Percentiles rank a stretch among this genome's conserved stretches.
phyloP scores from a whole-genome alignment of 805 yeast species.

The Saccharomyces mikatae region DNA sequence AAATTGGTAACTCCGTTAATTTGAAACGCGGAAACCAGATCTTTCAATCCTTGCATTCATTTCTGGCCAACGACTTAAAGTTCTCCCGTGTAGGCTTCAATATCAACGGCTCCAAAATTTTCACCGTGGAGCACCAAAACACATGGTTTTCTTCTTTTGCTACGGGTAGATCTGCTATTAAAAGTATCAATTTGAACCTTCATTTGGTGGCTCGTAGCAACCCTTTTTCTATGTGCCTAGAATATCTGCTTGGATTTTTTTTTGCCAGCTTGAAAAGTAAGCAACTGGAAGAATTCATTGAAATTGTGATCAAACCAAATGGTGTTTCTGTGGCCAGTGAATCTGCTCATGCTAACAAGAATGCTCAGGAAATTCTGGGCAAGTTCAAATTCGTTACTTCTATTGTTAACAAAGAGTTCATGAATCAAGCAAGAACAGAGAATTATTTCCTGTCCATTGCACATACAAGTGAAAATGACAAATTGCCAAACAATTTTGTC shows the following conservation, averaged over 20 bases:
- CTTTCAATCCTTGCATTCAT: conserved; percentile 42
- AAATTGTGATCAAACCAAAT: conserved; percentile 50
- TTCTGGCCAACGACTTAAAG: conserved; percentile 45
- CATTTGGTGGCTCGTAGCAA: conserved; percentile 75
- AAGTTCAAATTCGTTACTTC: conserved; percentile 62
- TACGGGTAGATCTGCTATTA: conserved; percentile 77
- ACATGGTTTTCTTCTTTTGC: conserved; percentile 56
- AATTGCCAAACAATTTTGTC: conserved; percentile 67
- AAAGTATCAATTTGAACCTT: conserved; percentile 51
- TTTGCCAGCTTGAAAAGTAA: conserved; percentile 49
- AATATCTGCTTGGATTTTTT: conserved; percentile 49
- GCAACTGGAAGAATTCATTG: conserved; percentile 45
- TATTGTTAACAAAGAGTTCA: conserved; percentile 72
- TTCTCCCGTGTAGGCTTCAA: conserved; percentile 57
- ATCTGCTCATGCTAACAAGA: conserved; percentile 20
- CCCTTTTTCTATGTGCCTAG: conserved; percentile 56
- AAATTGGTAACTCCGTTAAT: conserved; percentile 55
- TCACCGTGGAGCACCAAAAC: conserved; percentile 31
- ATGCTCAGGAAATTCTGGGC: conserved; percentile 39
- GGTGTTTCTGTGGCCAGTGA: conserved; percentile 23
- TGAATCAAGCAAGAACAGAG: conserved; percentile 67
- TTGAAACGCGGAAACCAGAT: conserved; percentile 44
- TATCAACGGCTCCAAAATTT: conserved; percentile 14
- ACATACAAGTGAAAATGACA: conserved; percentile 62
- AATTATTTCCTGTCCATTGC: conserved; percentile 82